A percentile compares a stretch with the other conserved stretches of the same genome.
phyloP scores from a whole-genome alignment of 441 rosid species.

The Rhodomyrtus psidioides region DNA sequence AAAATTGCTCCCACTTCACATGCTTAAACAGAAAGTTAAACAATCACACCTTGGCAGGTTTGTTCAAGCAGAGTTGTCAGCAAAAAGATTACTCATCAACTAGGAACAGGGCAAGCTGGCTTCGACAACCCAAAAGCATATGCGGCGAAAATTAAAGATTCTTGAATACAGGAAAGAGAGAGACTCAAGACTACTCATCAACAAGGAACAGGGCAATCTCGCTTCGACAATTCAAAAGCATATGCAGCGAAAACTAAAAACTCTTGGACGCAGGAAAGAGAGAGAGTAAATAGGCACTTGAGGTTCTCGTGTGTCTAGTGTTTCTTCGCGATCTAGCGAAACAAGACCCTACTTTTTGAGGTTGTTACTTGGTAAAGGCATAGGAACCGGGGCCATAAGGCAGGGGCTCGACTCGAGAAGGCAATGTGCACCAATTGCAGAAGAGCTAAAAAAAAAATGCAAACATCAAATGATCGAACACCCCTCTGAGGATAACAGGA shows the following conservation, averaged over 20 bases:
- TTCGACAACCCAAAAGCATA: background rate
- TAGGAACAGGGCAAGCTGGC: background rate
- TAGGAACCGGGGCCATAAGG: background rate
- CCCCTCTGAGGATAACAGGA: background rate
- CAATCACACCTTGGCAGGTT: background rate
- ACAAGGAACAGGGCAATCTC: background rate
- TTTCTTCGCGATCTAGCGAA: background rate
- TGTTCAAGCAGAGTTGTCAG: background rate
- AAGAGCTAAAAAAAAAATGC: background rate
- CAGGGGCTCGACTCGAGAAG: background rate
- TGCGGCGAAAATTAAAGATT: background rate
- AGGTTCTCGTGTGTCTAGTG: background rate
- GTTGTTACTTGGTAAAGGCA: background rate
- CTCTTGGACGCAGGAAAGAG: background rate
- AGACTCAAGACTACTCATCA: no score
- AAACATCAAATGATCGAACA: background rate
- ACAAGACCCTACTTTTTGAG: background rate
- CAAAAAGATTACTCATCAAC: background rate
- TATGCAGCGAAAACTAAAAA: background rate
- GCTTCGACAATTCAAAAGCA: background rate
- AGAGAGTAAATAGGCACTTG: fast-evolving
- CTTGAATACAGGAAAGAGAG: no score
- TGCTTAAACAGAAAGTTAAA: background rate
- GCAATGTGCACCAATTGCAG: background rate
- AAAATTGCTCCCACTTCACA: background rate